Conservation (phyloP, 1,284 basidiomycete genomes). For the Cutaneotrichosporon arboriforme region DNA sequence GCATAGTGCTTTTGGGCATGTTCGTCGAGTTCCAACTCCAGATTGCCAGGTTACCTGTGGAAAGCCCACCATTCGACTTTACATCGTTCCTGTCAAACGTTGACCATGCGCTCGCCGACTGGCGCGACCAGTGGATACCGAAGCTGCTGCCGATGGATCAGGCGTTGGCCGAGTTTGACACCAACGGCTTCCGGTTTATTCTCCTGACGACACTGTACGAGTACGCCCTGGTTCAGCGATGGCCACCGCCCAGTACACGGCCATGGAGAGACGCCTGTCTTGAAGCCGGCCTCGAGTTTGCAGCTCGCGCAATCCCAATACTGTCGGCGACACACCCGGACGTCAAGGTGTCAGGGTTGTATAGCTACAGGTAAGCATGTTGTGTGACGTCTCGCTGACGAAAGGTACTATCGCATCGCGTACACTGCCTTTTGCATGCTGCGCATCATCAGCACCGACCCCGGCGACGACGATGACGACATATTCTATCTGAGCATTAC, state of each 20-base stretch:
- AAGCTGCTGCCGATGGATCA: constrained; percentile 2
- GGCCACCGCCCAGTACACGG: neutral
- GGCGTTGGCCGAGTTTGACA: constrained; percentile 10
- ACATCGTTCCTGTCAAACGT: constrained; percentile 1
- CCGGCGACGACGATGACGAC: constrained; percentile 11
- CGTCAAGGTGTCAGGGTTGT: neutral
- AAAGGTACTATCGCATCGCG: constrained; percentile 17
- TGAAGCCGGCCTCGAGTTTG: constrained; percentile 11
- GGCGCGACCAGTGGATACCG: constrained; percentile 1
- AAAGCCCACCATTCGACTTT: neutral
- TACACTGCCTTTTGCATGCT: constrained; percentile 17
- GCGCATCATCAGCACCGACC: constrained; percentile 14
- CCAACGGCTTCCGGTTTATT: constrained; percentile 15
- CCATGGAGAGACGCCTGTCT: constrained; percentile 14
- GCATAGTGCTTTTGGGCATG: neutral
- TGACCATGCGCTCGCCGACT: constrained; percentile 6
- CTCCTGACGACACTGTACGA: constrained; percentile 19
- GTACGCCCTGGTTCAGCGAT: neutral
- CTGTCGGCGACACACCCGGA: constrained; percentile 2
- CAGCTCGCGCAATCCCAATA: constrained; percentile 14
- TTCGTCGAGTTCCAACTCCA: neutral
- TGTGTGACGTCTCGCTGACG: neutral
- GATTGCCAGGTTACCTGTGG: neutral
- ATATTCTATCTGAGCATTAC: constrained; percentile 18
- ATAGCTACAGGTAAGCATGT: neutral